A percentile compares a stretch with the other conserved stretches of the same genome.
These are phyloP conservation scores for Clonostachys byssicola DNA, from an alignment of 2,329 filamentous ascomycete genomes.

Conservation along the genomic window DNA sequence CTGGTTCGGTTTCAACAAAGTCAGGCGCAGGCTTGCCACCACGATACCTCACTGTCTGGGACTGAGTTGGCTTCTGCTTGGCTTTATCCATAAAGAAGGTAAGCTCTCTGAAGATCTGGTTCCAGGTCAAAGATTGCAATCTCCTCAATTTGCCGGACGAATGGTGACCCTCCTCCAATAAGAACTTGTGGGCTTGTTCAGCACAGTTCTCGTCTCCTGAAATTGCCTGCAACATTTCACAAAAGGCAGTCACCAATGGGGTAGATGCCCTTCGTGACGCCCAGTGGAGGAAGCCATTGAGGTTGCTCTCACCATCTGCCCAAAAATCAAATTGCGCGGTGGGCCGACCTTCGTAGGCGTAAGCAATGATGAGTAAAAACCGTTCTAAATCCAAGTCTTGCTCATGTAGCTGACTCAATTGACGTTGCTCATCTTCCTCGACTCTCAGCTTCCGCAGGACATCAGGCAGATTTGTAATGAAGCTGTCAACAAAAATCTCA, in stretches of 20 bases:
- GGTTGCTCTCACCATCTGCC: conserved; percentile 86
- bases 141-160: conserved; percentile 75
- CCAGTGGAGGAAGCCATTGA: conserved; percentile 95
- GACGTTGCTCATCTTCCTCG: conserved; percentile 85
- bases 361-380: conserved; percentile 88
- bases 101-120: conserved; percentile 87
- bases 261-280: conserved; percentile 93
- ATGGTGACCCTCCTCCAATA: conserved; percentile 78
- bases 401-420: conserved; percentile 59
- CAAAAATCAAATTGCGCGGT: conserved; percentile 88
- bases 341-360: conserved; percentile 80
- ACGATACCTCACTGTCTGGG: conserved; percentile 38
- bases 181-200: conserved; percentile 79
- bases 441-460: conserved; percentile 79
- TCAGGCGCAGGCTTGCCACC: conserved; percentile 58
- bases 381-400: conserved; percentile 77
- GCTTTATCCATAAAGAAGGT: conserved; percentile 78
- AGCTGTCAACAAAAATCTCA: conserved; percentile 84
- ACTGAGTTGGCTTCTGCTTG: conserved; percentile 60
- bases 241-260: conserved; percentile 93
- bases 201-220: conserved; percentile 81
- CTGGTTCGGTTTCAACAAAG: conserved; percentile 77
- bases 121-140: conserved; percentile 84
- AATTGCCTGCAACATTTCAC: conserved; percentile 89
- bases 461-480: conserved; percentile 94